Evolutionary conservation across 352 stramenopile genomes (phyloP).

Genomic region (Globisporangium uncinulatum): DNA sequence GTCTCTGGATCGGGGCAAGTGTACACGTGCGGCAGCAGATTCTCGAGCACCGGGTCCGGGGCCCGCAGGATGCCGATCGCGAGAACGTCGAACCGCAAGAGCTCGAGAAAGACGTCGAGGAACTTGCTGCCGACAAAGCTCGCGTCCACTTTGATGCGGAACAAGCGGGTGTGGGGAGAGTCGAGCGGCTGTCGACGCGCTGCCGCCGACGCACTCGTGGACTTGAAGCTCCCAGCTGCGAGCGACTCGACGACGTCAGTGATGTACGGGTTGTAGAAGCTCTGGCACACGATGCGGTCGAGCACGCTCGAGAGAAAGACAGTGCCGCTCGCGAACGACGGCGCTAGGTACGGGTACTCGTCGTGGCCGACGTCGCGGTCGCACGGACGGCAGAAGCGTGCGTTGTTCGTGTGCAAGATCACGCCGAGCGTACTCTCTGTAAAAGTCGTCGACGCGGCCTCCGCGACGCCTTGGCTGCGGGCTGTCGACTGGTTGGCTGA

Average conservation of each 20-base stretch:
- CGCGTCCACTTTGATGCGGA: constrained; percentile 31
- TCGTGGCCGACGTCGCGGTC: constrained; percentile 40
- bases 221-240: constrained; percentile 22
- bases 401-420: constrained; percentile 36
- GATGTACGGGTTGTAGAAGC: constrained; percentile 81
- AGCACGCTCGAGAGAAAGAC: constrained; percentile 53
- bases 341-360: constrained; percentile 42
- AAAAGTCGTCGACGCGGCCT: background rate
- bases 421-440: constrained; percentile 35
- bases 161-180: constrained; percentile 17
- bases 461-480: background rate
- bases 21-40: constrained; percentile 58
- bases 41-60: constrained; percentile 35
- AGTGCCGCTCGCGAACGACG: constrained; percentile 44
- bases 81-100: constrained; percentile 34
- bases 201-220: background rate
- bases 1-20: constrained; percentile 45
- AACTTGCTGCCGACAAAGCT: constrained; percentile 35
- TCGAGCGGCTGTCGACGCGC: background rate
- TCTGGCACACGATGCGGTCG: constrained; percentile 63
- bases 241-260: constrained; percentile 52
- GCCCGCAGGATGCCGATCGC: constrained; percentile 43
- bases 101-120: constrained; percentile 37
- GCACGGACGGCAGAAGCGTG: constrained; percentile 46
- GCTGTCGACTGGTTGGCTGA: background rate